Base-by-base conservation (phyloP, 106 monocot genomes). In the Dactylorhiza incarnata region DNA sequence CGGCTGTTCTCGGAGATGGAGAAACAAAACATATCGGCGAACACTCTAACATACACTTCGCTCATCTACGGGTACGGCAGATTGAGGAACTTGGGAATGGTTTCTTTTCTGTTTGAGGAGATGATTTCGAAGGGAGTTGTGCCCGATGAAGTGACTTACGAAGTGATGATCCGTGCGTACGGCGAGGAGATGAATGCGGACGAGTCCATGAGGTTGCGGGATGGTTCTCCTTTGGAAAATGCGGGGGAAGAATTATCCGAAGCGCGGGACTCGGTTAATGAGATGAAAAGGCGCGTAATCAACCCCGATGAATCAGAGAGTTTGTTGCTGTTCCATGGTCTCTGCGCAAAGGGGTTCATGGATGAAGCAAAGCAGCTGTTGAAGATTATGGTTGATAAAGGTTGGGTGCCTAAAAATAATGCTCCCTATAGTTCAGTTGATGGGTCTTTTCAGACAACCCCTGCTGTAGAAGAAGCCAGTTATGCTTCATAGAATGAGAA, bases 1-100 rank as follows among this genome's bases (percentile, higher is more conserved):
- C 51, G 55, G 14, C 15, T 95, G 68, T 87, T 95, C 22, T 54
- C 53, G 16, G 86, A 92, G 53, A 87, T 95, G 89, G 83, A 90
- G 76, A 78, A 90, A 58, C 85, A 76, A 52, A 84, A 78, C 20
- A 53, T 88, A 7, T 62, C 71, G 53, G 84, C 91, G 37, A 88
- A 86, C 59, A 48, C 71, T 13, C 43, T 86, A 47, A 86, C 88
- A 10, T 91, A 88, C 73, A 91, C 91, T 56, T 84, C 88, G 50
- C 84, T 86, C 67, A 86, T 88, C 45, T 77, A 79, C 81, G 91
- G 81, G 1, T 82, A 88, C 74, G 80, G 77, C 56, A 78, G 66
- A 48, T 19, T 48, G 46, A 84, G 88, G 48, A 82, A 86, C 75
- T 69, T 70, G 49, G 68, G 4, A 20, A 78, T 83, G 49, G 91